phyloP scores from a whole-genome alignment of 2,329 filamentous ascomycete species.

The Apiospora koreana region DNA sequence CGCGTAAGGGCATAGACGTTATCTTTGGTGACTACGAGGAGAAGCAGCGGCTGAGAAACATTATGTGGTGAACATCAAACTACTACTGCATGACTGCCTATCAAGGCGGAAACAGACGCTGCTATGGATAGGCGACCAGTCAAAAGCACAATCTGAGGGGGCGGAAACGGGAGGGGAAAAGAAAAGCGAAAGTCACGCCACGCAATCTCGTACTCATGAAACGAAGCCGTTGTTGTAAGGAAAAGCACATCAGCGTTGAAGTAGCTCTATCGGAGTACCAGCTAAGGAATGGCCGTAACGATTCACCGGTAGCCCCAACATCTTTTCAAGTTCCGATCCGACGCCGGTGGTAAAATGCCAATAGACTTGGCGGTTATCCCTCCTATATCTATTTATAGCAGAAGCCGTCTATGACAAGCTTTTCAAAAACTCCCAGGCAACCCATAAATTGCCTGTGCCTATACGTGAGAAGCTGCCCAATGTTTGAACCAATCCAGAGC shows the following conservation, averaged over 20 bases:
- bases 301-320: not conserved
- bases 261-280: not conserved
- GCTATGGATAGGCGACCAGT: not conserved
- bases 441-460: not conserved
- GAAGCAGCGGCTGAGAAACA: slow-evolving; percentile 53
- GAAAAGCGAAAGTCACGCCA: not conserved
- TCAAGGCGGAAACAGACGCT: too few relatives aligned
- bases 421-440: not conserved
- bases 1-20: slow-evolving; percentile 60
- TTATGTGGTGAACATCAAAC: slow-evolving; percentile 46
- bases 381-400: not conserved
- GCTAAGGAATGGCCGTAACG: not conserved
- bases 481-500: slow-evolving; percentile 85
- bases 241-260: not conserved
- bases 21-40: slow-evolving; percentile 69
- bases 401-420: not conserved
- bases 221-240: not conserved
- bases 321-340: not conserved
- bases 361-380: not conserved
- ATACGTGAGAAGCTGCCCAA: slow-evolving; percentile 64
- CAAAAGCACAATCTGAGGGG: not conserved
- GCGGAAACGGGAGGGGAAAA: not conserved
- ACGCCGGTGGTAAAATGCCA: not conserved
- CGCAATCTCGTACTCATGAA: not conserved
- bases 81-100: not conserved